phyloP scores from a whole-genome alignment of 208 protist species.

The Trichomonas gallinae region DNA sequence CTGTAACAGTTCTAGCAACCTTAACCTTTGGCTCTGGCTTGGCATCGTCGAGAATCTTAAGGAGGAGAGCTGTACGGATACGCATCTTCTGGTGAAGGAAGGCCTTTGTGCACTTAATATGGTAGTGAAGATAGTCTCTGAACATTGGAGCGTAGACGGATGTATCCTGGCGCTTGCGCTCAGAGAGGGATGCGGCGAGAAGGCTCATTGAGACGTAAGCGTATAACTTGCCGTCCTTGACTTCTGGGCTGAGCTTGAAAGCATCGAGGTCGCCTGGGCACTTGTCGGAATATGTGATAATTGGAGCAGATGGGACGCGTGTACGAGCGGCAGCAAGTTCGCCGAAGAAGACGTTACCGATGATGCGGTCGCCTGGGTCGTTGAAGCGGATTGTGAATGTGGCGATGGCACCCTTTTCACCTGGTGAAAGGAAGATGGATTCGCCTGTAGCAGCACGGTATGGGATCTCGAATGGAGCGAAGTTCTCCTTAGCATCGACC shows the following conservation, averaged over 20 bases:
- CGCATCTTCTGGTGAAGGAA: conserved; percentile 21
- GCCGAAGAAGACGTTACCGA: background rate
- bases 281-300: background rate
- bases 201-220: background rate
- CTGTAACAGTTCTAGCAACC: background rate
- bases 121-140: conserved; percentile 12
- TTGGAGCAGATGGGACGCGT: background rate
- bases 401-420: background rate
- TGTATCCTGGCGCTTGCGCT: background rate
- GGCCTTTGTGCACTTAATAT: conserved; percentile 24
- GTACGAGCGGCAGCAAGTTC: background rate
- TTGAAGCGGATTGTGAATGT: background rate
- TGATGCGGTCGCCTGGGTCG: background rate
- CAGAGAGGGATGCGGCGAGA: background rate
- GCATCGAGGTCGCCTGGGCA: background rate
- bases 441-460: background rate
- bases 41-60: background rate
- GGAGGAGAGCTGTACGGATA: background rate
- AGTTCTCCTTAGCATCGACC: background rate
- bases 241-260: background rate
- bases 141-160: background rate
- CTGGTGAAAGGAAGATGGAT: background rate
- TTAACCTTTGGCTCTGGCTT: conserved; percentile 7
- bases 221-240: background rate
- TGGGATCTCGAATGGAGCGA: conserved; percentile 17